A percentile compares a stretch with the other conserved stretches of the same genome.
Evolutionary conservation across 257 asterid species (phyloP).

Genomic region (Anisodus tanguticus): DNA sequence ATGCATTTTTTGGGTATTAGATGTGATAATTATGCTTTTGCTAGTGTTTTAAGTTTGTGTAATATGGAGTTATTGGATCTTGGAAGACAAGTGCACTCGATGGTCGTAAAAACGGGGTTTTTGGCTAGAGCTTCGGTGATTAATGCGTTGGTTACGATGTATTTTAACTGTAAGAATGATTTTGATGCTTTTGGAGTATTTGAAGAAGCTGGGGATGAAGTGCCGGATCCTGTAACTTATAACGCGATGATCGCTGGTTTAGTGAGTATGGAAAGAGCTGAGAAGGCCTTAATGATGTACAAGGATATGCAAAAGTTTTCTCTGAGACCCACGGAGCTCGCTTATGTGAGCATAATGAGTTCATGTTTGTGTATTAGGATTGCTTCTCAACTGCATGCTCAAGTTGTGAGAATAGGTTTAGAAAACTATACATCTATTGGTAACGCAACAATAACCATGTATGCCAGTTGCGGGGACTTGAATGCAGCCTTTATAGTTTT

Average conservation of each 20-base stretch:
- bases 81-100: slow-evolving; percentile 73
- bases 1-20: slow-evolving; percentile 65
- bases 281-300: slow-evolving; percentile 62
- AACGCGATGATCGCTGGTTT: slow-evolving; percentile 73
- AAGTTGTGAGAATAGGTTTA: slow-evolving; percentile 57
- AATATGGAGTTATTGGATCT: slow-evolving; percentile 49
- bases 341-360: slow-evolving; percentile 72
- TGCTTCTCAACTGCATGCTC: slow-evolving; percentile 66
- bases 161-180: slow-evolving; percentile 53
- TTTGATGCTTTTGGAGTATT: slow-evolving; percentile 58
- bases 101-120: slow-evolving; percentile 66
- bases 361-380: slow-evolving; percentile 46
- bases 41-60: slow-evolving; percentile 75
- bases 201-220: slow-evolving; percentile 52
- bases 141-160: slow-evolving; percentile 79
- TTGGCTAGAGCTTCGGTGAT: slow-evolving; percentile 62
- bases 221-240: slow-evolving; percentile 65
- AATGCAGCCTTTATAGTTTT: slow-evolving; percentile 56
- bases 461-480: slow-evolving; percentile 57
- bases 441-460: slow-evolving; percentile 85
- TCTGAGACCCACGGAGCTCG: slow-evolving; percentile 69
- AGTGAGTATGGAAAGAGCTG: slow-evolving; percentile 54
- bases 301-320: slow-evolving; percentile 57
- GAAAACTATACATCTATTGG: slow-evolving; percentile 58
- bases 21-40: slow-evolving; percentile 73